phyloP scores from a whole-genome alignment of 2,329 filamentous ascomycete species.

The Exophiala sideris region DNA sequence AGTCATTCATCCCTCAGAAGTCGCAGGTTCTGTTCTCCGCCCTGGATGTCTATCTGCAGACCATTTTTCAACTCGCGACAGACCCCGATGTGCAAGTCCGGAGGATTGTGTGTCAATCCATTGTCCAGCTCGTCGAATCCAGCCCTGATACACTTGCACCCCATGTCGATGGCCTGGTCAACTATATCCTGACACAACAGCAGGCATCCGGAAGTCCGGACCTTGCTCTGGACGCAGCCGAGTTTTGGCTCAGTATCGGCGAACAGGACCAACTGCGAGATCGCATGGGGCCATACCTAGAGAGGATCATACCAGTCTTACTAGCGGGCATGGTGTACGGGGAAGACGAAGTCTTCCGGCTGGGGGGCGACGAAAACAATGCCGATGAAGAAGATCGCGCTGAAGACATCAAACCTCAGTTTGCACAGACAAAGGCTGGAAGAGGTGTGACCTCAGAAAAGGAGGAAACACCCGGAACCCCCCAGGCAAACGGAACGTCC shows the following conservation, averaged over 20 bases:
- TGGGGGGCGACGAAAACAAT: constrained; percentile 82
- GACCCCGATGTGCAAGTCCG: constrained; percentile 80
- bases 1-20: constrained; percentile 84
- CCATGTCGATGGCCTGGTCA: constrained; percentile 81
- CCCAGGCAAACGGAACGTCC: constrained; percentile 51
- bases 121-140: constrained; percentile 87
- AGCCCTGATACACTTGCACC: constrained; percentile 86
- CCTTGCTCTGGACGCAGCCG: constrained; percentile 86
- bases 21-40: constrained; percentile 76
- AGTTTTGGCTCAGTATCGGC: constrained; percentile 94
- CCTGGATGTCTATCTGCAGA: constrained; percentile 75
- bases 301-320: constrained; percentile 83
- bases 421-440: constrained; percentile 68
- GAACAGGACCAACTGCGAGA: constrained; percentile 79
- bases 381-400: constrained; percentile 86
- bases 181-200: constrained; percentile 90
- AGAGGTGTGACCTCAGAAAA: constrained; percentile 45
- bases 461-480: constrained; percentile 35
- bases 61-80: constrained; percentile 75
- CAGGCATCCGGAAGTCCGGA: constrained; percentile 77
- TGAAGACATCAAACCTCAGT: constrained; percentile 88
- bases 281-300: constrained; percentile 71
- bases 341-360: constrained; percentile 82
- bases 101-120: constrained; percentile 87
- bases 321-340: constrained; percentile 95